Evolutionary conservation across 768 basidiomycete species (phyloP), one percentile per base, ranked within the genome.

Genomic region (Phallus indusiatus): DNA sequence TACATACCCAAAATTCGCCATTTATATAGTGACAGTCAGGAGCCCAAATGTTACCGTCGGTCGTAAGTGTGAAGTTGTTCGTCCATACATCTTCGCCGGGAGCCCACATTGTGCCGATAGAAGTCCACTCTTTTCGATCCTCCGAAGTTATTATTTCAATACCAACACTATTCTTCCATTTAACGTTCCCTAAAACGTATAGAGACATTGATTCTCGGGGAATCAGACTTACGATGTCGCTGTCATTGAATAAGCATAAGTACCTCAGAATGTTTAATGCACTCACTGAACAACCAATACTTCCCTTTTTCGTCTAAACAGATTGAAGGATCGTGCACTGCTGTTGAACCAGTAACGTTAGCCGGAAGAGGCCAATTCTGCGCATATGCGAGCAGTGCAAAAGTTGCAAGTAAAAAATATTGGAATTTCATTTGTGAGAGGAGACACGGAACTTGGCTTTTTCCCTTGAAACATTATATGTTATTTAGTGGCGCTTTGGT

Each of bases 111-210:
- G 63, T 67, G 14, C 79, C 80, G 16, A 69, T 65, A 21, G 72
- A 63, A 7, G 75, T 77, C 78, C 78, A 81, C 17, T 70, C 72
- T 3, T 68, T 76, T 17, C 77, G 72, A 63, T 81, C 79, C 10
- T 71, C 71, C 1, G 78, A 79, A 0, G 79, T 80, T 33, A 75
- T 71, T 57, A 81, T 81, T 53, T 76, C 75, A 42, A 81, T 70
- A 5, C 80, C 80, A 42, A 70, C 67, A 9, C 72, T 77, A 18
- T 76, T 76, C 77, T 42, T 56, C 35, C 3, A 21, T 51, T 16
- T 12, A 16, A 53, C 12, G 28, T 28, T 28, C 28, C 7, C 28
- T 7, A 2, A 7, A 7, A 28, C 4, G 4, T 28, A 28, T 28
- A 28, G 4, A 3, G 7, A 28, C 28, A 28, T 28, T n/a, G n/a